Percentiles rank a stretch among this genome's conserved stretches.
phyloP scores from a whole-genome alignment of 2,329 filamentous ascomycete species.

The Cyanodermella asteris region DNA sequence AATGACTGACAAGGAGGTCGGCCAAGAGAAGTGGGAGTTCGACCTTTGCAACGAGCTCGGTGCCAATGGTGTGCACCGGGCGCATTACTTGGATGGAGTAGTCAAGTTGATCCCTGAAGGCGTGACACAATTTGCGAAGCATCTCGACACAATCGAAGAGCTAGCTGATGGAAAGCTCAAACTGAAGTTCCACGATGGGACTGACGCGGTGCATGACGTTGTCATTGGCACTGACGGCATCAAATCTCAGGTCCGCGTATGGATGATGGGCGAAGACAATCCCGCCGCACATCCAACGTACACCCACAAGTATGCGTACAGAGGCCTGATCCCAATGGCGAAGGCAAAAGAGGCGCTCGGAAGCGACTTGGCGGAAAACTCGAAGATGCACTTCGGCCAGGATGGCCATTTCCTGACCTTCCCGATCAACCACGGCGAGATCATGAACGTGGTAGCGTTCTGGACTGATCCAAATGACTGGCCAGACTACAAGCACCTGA shows the following conservation, averaged over 20 bases:
- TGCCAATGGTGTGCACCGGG: slow-evolving; percentile 19
- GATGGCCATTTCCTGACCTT: slow-evolving; percentile 26
- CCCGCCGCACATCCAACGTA: slow-evolving; percentile 24
- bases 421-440: slow-evolving; percentile 24
- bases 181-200: slow-evolving; percentile 23
- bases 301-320: slow-evolving; percentile 30
- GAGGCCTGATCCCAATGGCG: slow-evolving; percentile 28
- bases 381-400: slow-evolving; percentile 18
- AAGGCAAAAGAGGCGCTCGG: slow-evolving; percentile 24
- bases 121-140: slow-evolving; percentile 20
- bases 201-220: slow-evolving; percentile 8
- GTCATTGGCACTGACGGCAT: slow-evolving; percentile 28
- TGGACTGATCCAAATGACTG: slow-evolving; percentile 15
- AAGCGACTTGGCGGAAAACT: slow-evolving; percentile 18
- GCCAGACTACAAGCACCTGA: slow-evolving; percentile 16
- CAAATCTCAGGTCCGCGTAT: slow-evolving; percentile 23
- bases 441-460: slow-evolving; percentile 26
- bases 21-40: slow-evolving; percentile 19
- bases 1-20: slow-evolving; percentile 13
- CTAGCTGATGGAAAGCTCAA: slow-evolving; percentile 11
- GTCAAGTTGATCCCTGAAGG: slow-evolving; percentile 24
- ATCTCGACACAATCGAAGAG: slow-evolving; percentile 13
- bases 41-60: slow-evolving; percentile 10
- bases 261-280: slow-evolving; percentile 21
- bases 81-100: slow-evolving; percentile 27